A percentile compares a stretch with the other conserved stretches of the same genome.
Conservation (phyloP, 257 asterid species). For the Solanum bulbocastanum region DNA sequence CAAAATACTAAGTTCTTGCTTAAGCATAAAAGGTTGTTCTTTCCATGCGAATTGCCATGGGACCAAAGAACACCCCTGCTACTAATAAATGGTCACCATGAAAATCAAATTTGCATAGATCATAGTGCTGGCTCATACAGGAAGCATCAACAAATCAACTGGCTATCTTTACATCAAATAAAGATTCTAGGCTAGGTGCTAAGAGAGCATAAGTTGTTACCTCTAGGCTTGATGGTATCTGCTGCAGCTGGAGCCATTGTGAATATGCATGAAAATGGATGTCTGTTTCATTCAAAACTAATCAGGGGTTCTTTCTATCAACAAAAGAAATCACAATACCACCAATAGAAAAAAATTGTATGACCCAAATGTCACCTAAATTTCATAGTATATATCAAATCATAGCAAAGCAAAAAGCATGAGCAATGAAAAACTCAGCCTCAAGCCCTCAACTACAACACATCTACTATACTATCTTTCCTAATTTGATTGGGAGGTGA, state of each 20-base stretch:
- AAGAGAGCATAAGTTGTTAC: not conserved
- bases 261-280: not conserved
- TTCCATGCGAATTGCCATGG: not conserved
- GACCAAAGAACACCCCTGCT: not conserved
- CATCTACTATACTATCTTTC: not conserved
- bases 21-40: not conserved
- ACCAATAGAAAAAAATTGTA: not conserved
- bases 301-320: not conserved
- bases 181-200: not conserved
- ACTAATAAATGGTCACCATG: not conserved
- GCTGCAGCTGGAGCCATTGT: conserved; percentile 8
- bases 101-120: not conserved
- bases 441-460: not conserved
- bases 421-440: not conserved
- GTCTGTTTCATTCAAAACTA: conserved; percentile 1
- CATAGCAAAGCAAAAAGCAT: not conserved
- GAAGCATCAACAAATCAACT: not conserved
- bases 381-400: not conserved
- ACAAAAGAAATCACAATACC: not conserved
- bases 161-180: not conserved
- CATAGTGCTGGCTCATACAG: not conserved
- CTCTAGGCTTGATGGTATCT: conserved; percentile 7
- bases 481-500: not conserved
- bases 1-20: not conserved
- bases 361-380: not conserved